A percentile compares a stretch with the other conserved stretches of the same genome.
Conservation (phyloP, 306 rosid genomes). For the Benincasa hispida region DNA sequence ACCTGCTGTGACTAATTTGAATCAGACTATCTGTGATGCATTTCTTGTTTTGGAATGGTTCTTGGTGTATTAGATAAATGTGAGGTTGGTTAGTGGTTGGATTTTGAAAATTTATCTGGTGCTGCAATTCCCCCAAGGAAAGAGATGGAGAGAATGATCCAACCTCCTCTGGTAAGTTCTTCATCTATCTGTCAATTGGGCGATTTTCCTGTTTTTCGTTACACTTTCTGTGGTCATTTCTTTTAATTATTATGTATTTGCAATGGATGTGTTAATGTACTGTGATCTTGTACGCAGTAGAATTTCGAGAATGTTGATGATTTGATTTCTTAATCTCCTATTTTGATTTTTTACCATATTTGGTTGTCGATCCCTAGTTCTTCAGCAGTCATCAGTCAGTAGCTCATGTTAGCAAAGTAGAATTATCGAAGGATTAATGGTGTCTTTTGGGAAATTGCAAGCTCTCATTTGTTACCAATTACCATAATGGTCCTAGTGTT, state of each 20-base stretch:
- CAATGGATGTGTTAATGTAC: not conserved
- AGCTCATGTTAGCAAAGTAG: not conserved
- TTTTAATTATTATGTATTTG: not conserved
- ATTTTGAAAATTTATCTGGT: not conserved
- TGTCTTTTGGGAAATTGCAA: not conserved
- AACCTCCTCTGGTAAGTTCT: conserved; percentile 11
- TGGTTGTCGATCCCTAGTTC: not conserved
- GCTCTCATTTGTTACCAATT: not conserved
- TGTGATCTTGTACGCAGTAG: not conserved
- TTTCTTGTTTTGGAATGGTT: not conserved
- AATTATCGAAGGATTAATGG: not conserved
- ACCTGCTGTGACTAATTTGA: not conserved
- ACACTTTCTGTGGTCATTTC: not conserved
- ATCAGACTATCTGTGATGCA: not conserved
- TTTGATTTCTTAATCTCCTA: not conserved
- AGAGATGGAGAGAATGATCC: conserved; percentile 15
- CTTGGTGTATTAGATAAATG: not conserved
- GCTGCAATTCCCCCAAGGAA: conserved; percentile 4
- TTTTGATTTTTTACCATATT: not conserved
- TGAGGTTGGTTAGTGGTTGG: conserved; percentile 1
- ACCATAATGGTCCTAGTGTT: not conserved
- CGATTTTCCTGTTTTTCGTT: not conserved
- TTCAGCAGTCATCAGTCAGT: not conserved
- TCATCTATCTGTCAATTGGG: not conserved
- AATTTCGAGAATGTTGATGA: not conserved